phyloP scores from a whole-genome alignment of 768 basidiomycete genomes.

The Pulveroboletus frians region DNA sequence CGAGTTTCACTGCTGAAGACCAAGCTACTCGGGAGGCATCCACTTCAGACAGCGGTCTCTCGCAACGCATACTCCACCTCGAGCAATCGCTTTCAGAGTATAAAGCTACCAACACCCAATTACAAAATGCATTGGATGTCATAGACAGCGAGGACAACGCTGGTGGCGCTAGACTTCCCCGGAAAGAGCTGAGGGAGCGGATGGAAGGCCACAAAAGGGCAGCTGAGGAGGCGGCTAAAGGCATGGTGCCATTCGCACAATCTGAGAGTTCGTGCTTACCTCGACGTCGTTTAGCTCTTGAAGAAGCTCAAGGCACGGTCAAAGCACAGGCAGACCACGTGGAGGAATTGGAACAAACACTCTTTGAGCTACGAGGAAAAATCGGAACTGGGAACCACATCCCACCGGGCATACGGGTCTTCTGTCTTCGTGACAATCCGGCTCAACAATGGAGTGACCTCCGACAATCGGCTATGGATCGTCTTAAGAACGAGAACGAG shows the following conservation, averaged over 20 bases:
- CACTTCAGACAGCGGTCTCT: constrained; percentile 28
- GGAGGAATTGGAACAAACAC: constrained; percentile 68
- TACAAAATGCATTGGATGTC: constrained; percentile 46
- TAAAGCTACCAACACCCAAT: constrained; percentile 42
- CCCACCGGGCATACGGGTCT: constrained; percentile 62
- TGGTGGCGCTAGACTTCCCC: constrained; percentile 20
- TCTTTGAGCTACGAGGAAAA: constrained; percentile 74
- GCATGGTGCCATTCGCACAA: constrained; percentile 23
- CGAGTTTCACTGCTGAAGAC: constrained; percentile 62
- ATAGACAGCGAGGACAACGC: constrained; percentile 34
- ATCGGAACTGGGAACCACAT: constrained; percentile 72
- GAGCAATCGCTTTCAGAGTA: constrained; percentile 53
- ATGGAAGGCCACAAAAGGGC: constrained; percentile 36
- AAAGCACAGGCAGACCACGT: constrained; percentile 47
- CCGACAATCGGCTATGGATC: constrained; percentile 67
- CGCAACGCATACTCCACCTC: constrained; percentile 47
- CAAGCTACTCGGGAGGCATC: constrained; percentile 30
- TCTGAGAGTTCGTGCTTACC: not conserved
- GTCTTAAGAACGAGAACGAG: constrained; percentile 77
- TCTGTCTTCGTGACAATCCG: constrained; percentile 74
- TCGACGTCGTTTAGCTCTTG: constrained; percentile 36
- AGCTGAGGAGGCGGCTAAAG: constrained; percentile 36
- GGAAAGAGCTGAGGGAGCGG: constrained; percentile 38
- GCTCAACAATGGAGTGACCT: constrained; percentile 78
- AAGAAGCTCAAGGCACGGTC: constrained; percentile 33